A percentile compares a stretch with the other conserved stretches of the same genome.
Evolutionary conservation across 257 asterid genomes (phyloP).

Genomic region (Ligustrum vulgare): DNA sequence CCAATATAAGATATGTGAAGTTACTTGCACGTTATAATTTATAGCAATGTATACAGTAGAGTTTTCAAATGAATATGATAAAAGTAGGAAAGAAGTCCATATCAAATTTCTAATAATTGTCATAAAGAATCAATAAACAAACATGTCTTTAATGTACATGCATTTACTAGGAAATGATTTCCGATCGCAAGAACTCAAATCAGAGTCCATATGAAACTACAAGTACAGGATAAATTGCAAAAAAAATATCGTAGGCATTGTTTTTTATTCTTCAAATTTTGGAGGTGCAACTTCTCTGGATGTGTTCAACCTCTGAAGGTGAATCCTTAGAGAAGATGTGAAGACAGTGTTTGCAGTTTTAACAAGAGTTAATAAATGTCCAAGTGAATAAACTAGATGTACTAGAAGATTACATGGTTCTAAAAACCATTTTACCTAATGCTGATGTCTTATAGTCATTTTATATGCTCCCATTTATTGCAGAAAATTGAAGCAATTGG

Average conservation of each 20-base stretch:
- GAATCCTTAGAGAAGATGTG: background rate
- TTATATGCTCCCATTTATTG: background rate
- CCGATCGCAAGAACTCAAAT: background rate
- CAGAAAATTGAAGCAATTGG: background rate
- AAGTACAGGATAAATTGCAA: background rate
- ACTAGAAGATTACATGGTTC: background rate
- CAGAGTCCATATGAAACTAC: background rate
- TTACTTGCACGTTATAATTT: background rate
- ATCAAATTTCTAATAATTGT: background rate
- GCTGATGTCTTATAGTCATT: background rate
- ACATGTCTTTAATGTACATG: background rate
- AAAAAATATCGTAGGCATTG: background rate
- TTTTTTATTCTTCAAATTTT: background rate
- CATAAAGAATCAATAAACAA: background rate
- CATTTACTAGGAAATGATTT: background rate
- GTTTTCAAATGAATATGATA: slow-evolving; percentile 6
- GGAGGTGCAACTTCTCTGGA: slow-evolving; percentile 10
- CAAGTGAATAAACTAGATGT: background rate
- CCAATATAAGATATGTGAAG: background rate
- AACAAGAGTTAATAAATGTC: background rate
- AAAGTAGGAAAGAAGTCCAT: background rate
- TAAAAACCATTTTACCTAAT: background rate
- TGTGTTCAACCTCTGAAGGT: background rate
- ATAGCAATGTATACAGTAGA: background rate
- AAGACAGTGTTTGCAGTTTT: background rate